These are phyloP conservation scores for Bisporella sp. DNA, from an alignment of 2,329 filamentous ascomycete genomes.

Conservation along the genomic window DNA sequence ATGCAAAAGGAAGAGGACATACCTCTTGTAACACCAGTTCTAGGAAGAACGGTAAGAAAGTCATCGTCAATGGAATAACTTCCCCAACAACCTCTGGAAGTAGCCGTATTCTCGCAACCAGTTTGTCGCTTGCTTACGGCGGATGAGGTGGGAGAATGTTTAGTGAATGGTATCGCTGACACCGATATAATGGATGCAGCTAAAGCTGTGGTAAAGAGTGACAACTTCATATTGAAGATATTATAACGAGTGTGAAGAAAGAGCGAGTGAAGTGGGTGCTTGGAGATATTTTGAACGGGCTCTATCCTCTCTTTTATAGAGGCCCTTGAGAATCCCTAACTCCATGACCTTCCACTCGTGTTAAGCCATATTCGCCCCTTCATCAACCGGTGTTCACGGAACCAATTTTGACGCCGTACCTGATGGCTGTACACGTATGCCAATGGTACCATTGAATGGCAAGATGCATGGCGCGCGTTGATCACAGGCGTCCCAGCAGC, in stretches of 20 bases:
- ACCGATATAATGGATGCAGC: slow-evolving; percentile 9
- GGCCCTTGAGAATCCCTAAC: no score
- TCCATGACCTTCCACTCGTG: no score
- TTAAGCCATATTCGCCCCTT: no score
- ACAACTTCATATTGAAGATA: slow-evolving; percentile 20
- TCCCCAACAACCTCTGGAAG: slow-evolving; percentile 26
- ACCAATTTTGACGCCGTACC: no score
- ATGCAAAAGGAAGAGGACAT: neutral
- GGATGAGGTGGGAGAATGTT: slow-evolving; percentile 4
- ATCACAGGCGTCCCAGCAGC: no score
- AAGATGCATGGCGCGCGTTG: no score
- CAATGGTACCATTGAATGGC: no score
- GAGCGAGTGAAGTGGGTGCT: neutral
- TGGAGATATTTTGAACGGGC: no score
- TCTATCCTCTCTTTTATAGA: no score
- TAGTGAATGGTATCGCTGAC: slow-evolving; percentile 15
- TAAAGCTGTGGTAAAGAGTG: slow-evolving; percentile 15
- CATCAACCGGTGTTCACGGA: no score
- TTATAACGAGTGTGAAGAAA: neutral
- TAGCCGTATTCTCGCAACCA: slow-evolving; percentile 23
- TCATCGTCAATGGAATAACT: slow-evolving; percentile 26
- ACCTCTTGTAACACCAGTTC: slow-evolving; percentile 29
- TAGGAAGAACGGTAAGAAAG: slow-evolving; percentile 22
- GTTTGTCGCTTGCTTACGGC: slow-evolving; percentile 9
- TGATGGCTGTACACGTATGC: no score